Conservation (phyloP, 805 yeast species). For the Maudiozyma pseudohumilis region DNA sequence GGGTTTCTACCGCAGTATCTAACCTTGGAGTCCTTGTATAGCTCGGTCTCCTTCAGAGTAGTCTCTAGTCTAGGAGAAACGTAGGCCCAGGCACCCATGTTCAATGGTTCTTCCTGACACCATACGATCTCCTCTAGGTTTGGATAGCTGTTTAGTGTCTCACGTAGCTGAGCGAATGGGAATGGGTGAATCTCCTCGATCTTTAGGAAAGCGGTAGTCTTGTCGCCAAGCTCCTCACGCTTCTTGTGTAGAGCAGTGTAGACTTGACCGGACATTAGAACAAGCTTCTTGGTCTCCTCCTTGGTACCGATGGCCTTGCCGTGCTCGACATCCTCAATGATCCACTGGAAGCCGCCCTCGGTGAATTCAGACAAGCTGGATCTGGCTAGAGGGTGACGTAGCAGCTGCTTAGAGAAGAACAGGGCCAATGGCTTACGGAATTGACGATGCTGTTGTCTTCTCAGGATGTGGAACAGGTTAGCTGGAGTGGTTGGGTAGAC, state of each 20-base stretch:
- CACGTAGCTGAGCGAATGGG: slow-evolving; percentile 93
- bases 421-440: slow-evolving; percentile 85
- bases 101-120: slow-evolving; percentile 98
- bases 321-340: slow-evolving; percentile 83
- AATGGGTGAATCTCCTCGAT: slow-evolving; percentile 96
- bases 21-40: slow-evolving; percentile 45
- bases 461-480: slow-evolving; percentile 86
- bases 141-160: slow-evolving; percentile 70
- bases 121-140: slow-evolving; percentile 80
- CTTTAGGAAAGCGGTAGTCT: slow-evolving; percentile 77
- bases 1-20: slow-evolving; percentile 98
- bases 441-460: slow-evolving; percentile 99
- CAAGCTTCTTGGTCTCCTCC: slow-evolving; percentile 80
- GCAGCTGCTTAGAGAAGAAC: slow-evolving; percentile 85
- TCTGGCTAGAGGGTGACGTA: slow-evolving; percentile 97
- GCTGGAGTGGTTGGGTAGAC: slow-evolving; percentile 98
- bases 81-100: slow-evolving; percentile 84
- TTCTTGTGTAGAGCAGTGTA: slow-evolving; percentile 84
- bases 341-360: slow-evolving; percentile 89
- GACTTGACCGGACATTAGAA: slow-evolving; percentile 87
- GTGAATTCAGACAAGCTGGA: slow-evolving; percentile 76
- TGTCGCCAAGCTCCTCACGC: slow-evolving; percentile 68
- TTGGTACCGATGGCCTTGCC: slow-evolving; percentile 67
- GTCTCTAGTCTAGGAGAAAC: slow-evolving; percentile 78
- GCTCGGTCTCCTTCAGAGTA: slow-evolving; percentile 62